These are phyloP conservation scores for Inonotus obliquus DNA, from an alignment of 1,284 basidiomycete genomes.

Conservation along the genomic window DNA sequence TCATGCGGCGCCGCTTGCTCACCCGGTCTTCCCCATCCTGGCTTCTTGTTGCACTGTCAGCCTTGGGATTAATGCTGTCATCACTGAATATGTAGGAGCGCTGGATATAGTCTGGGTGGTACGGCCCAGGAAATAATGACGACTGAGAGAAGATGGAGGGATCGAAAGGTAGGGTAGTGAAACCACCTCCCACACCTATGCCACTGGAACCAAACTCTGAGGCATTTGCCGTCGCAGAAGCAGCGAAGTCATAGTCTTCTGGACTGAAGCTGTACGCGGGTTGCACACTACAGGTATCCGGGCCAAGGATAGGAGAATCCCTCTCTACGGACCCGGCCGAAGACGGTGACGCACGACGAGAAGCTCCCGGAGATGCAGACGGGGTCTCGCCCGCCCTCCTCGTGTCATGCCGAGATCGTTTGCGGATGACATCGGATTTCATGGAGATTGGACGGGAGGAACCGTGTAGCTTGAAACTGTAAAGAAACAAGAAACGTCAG, in stretches of 20 bases:
- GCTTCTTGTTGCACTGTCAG: slow-evolving; percentile 27
- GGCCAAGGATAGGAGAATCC: slow-evolving; percentile 57
- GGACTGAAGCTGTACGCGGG: slow-evolving; percentile 38
- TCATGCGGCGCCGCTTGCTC: slow-evolving; percentile 66
- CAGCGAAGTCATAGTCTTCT: slow-evolving; percentile 33
- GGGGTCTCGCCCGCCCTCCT: slow-evolving; percentile 57
- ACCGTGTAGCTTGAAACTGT: slow-evolving; percentile 73
- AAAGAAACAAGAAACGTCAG: not conserved
- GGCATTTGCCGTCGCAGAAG: not conserved
- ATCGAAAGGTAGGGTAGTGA: slow-evolving; percentile 28
- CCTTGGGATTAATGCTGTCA: slow-evolving; percentile 27
- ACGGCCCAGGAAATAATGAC: slow-evolving; percentile 56
- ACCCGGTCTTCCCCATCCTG: slow-evolving; percentile 35
- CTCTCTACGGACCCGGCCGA: slow-evolving; percentile 31
- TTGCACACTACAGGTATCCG: slow-evolving; percentile 50
- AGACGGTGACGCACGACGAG: slow-evolving; percentile 64
- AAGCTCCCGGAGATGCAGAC: slow-evolving; percentile 66
- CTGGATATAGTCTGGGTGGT: slow-evolving; percentile 62
- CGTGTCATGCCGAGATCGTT: slow-evolving; percentile 72
- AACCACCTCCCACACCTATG: slow-evolving; percentile 21
- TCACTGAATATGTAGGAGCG: slow-evolving; percentile 43
- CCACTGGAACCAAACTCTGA: slow-evolving; percentile 19
- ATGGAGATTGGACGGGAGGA: slow-evolving; percentile 78
- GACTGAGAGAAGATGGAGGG: slow-evolving; percentile 26
- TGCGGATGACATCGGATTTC: slow-evolving; percentile 82